Evolutionary conservation across 805 yeast genomes (phyloP).

Genomic region (Kluyveromyces lactis): DNA sequence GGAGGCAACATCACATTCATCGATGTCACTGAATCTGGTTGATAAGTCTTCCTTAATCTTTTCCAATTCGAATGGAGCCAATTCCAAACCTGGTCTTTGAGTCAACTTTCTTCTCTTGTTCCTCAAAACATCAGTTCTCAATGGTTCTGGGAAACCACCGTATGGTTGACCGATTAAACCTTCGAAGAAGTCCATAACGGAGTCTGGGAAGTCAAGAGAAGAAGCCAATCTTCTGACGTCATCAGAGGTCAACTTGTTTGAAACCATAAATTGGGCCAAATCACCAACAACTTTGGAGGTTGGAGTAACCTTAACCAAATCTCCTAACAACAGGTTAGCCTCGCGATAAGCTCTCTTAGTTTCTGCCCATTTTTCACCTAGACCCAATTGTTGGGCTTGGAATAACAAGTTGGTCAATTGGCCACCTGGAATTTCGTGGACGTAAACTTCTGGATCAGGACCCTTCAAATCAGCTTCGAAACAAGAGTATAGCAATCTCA

Average conservation of each 20-base stretch:
- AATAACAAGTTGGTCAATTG: conserved; percentile 94
- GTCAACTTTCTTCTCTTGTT: conserved; percentile 89
- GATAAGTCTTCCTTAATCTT: conserved; percentile 64
- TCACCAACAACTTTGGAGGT: conserved; percentile 99
- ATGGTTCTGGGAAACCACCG: conserved; percentile 99
- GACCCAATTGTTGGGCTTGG: conserved; percentile 99
- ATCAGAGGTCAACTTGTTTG: conserved; percentile 77
- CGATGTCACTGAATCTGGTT: conserved; percentile 69
- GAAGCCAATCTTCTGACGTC: conserved; percentile 84
- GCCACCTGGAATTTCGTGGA: conserved; percentile 99
- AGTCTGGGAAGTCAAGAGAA: conserved; percentile 95
- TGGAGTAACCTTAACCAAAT: conserved; percentile 96
- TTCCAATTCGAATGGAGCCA: conserved; percentile 75
- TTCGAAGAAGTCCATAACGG: conserved; percentile 96
- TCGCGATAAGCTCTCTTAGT: conserved; percentile 90
- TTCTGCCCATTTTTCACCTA: conserved; percentile 94
- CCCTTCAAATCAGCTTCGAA: conserved; percentile 98
- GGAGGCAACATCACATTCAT: conserved; percentile 87
- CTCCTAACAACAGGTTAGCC: conserved; percentile 89
- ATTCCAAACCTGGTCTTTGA: conserved; percentile 84
- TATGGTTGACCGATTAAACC: conserved; percentile 99
- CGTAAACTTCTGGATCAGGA: conserved; percentile 98
- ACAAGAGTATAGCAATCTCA: conserved; percentile 92
- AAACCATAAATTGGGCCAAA: conserved; percentile 98
- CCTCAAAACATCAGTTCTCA: conserved; percentile 81